Evolutionary conservation across 2,329 filamentous ascomycete species (phyloP).

Genomic region (Madurella fahalii): DNA sequence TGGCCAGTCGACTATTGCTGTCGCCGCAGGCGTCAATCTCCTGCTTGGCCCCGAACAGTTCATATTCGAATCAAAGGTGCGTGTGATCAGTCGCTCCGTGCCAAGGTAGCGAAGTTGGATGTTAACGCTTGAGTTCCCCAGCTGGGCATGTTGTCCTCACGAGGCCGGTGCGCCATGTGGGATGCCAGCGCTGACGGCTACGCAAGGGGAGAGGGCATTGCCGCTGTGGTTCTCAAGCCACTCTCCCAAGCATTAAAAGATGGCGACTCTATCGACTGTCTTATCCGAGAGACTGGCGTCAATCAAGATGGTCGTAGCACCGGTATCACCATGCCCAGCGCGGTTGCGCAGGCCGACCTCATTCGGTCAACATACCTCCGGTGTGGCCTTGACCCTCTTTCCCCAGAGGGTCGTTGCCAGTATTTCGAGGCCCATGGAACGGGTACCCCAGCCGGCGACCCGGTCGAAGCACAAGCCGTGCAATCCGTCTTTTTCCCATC

Average conservation of each 20-base stretch:
- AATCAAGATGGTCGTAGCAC: constrained; percentile 45
- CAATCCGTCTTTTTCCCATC: constrained; percentile 4
- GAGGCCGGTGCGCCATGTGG: constrained; percentile 38
- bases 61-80: background rate
- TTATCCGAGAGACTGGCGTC: constrained; percentile 42
- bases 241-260: constrained; percentile 43
- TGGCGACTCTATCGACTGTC: constrained; percentile 37
- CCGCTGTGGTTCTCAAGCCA: constrained; percentile 44
- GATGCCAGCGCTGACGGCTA: constrained; percentile 49
- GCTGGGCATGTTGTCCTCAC: constrained; percentile 35
- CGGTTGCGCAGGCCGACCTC: constrained; percentile 35
- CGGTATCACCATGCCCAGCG: constrained; percentile 47
- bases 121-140: constrained; percentile 31
- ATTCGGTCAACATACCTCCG: constrained; percentile 38
- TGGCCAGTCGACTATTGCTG: constrained; percentile 30
- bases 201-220: constrained; percentile 48
- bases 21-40: constrained; percentile 34
- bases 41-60: constrained; percentile 26
- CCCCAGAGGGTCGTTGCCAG: constrained; percentile 26
- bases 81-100: constrained; percentile 3
- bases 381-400: constrained; percentile 35
- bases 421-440: constrained; percentile 44
- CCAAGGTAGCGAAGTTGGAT: constrained; percentile 5
- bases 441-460: constrained; percentile 28
- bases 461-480: constrained; percentile 4